A percentile compares a stretch with the other conserved stretches of the same genome.
These are phyloP conservation scores for Microthlaspi erraticum DNA, from an alignment of 345 rosid species.

Conservation along the genomic window DNA sequence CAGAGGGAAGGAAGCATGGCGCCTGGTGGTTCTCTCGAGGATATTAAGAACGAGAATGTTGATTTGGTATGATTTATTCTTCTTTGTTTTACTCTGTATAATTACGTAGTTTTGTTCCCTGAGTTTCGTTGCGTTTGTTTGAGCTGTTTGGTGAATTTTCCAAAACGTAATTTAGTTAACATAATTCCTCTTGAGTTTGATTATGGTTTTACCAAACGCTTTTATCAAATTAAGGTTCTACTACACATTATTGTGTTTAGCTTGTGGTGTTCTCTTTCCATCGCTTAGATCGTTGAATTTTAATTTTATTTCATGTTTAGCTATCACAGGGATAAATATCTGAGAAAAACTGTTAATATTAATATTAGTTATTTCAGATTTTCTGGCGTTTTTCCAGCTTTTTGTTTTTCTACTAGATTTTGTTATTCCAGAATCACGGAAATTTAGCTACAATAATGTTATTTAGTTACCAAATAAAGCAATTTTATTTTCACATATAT, in stretches of 20 bases:
- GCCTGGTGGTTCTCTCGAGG: conserved; percentile 34
- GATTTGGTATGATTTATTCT: conserved; percentile 41
- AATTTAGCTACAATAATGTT: conserved; percentile 6
- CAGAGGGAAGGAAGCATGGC: conserved; percentile 32
- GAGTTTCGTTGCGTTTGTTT: conserved; percentile 4
- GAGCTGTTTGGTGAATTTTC: not conserved
- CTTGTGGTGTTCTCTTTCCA: not conserved
- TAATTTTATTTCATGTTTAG: conserved; percentile 2
- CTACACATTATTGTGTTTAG: not conserved
- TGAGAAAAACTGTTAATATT: not conserved
- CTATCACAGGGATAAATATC: no score
- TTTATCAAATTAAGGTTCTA: conserved; percentile 3
- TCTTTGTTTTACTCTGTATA: not conserved
- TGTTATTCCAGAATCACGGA: conserved; percentile 19
- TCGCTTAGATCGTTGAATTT: not conserved
- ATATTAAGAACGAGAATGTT: conserved; percentile 44
- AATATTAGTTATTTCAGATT: not conserved
- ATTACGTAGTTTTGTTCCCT: not conserved
- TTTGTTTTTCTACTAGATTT: not conserved
- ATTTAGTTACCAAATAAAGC: conserved; percentile 20
- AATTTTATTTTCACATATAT: conserved; percentile 12
- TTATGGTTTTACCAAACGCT: not conserved
- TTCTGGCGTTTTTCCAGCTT: not conserved
- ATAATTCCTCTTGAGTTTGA: not conserved
- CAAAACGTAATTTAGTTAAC: not conserved